Percentiles rank a stretch among this genome's conserved stretches.
phyloP scores from a whole-genome alignment of 192 early-diverging fungal species.

The Coemansia sp. region DNA sequence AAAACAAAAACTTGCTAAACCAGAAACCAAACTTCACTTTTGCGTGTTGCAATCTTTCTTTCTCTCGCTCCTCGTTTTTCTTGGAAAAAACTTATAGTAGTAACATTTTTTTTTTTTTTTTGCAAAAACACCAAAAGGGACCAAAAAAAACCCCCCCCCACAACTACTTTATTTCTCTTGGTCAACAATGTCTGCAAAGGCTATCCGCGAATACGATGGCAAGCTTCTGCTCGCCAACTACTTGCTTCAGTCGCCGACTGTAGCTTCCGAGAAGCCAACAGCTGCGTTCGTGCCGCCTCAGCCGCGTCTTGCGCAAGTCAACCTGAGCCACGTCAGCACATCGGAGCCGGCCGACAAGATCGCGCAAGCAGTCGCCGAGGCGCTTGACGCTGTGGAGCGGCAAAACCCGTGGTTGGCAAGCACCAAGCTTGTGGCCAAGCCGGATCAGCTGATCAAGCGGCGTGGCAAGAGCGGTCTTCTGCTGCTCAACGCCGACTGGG shows the following conservation, averaged over 20 bases:
- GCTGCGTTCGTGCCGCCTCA: constrained; percentile 70
- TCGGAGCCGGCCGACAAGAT: constrained; percentile 58
- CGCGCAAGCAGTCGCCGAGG: constrained; percentile 62
- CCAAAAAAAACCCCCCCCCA: not conserved
- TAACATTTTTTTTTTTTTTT: not conserved
- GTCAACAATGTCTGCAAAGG: constrained; percentile 78
- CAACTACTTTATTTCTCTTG: not conserved
- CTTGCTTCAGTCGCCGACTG: constrained; percentile 72
- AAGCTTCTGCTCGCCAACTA: constrained; percentile 93
- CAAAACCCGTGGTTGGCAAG: constrained; percentile 81
- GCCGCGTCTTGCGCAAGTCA: constrained; percentile 75
- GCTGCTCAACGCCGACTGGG: constrained; percentile 90
- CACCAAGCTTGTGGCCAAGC: constrained; percentile 91
- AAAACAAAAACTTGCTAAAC: not conserved
- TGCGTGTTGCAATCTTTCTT: too few relatives aligned
- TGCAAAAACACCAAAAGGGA: not conserved
- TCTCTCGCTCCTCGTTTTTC: not conserved
- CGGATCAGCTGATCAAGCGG: constrained; percentile 98
- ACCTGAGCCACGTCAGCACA: constrained; percentile 61
- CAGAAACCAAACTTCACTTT: too few relatives aligned
- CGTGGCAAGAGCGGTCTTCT: constrained; percentile 95
- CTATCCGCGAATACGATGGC: constrained; percentile 97
- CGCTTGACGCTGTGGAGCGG: constrained; percentile 68
- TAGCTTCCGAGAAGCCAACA: constrained; percentile 53
- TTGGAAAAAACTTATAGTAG: not conserved